Conservation (phyloP, 352 stramenopile genomes). For the Globisporangium sylvaticum region DNA sequence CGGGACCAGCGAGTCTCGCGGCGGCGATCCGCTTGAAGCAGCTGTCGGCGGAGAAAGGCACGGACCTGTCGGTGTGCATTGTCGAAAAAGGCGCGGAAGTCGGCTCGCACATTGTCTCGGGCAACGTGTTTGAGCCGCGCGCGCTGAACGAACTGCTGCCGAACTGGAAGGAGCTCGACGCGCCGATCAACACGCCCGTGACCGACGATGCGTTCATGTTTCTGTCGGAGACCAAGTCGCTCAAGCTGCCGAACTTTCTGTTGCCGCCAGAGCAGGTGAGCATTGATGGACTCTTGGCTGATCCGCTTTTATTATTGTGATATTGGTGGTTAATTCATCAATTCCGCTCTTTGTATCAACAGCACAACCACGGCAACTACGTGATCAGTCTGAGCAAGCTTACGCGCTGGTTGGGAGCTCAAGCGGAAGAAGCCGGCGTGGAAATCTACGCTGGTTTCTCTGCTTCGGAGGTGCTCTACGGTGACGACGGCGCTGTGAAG, state of each 20-base stretch:
- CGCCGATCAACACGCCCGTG: constrained; percentile 91
- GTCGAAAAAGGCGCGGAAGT: constrained; percentile 96
- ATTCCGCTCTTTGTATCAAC: constrained; percentile 14
- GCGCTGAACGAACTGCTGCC: constrained; percentile 96
- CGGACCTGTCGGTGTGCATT: constrained; percentile 94
- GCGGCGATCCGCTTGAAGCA: constrained; percentile 98
- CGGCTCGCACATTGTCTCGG: constrained; percentile 97
- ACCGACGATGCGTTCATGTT: constrained; percentile 94
- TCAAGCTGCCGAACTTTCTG: constrained; percentile 90
- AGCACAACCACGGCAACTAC: constrained; percentile 99
- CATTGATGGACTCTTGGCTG: not conserved
- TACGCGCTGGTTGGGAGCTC: constrained; percentile 93
- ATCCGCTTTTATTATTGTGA: not conserved
- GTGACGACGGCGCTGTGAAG: constrained; percentile 74
- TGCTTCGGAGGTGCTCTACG: constrained; percentile 90
- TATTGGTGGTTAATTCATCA: not conserved
- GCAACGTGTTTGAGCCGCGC: constrained; percentile 98
- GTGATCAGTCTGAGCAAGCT: constrained; percentile 97
- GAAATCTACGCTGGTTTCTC: constrained; percentile 99
- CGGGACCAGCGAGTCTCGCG: constrained; percentile 89
- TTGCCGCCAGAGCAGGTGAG: constrained; percentile 89
- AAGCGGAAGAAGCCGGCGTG: constrained; percentile 97
- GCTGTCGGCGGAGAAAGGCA: constrained; percentile 90
- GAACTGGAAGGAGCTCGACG: constrained; percentile 90
- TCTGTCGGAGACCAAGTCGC: constrained; percentile 84